A percentile compares a stretch with the other conserved stretches of the same genome.
Conservation (phyloP, 176 grass and related monocot species). For the Puya raimondii region DNA sequence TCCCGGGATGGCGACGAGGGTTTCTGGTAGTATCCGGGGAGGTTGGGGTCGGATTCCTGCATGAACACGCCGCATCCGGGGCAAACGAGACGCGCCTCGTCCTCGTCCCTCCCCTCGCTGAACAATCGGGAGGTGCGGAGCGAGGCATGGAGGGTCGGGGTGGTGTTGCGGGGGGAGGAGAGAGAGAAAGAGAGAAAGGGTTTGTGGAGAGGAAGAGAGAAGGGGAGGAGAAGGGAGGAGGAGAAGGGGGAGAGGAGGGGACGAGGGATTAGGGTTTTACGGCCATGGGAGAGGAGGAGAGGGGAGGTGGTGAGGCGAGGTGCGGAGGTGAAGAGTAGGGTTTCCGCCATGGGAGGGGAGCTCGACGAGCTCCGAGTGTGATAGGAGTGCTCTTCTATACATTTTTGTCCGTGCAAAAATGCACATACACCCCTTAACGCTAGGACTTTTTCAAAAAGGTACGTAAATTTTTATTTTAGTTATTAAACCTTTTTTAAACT, state of each 20-base stretch:
- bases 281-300: not conserved
- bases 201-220: conserved; percentile 15
- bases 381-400: too few species aligned
- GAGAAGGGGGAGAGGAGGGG: conserved; percentile 8
- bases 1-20: conserved; percentile 22
- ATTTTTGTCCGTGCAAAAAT: too few species aligned
- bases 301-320: not conserved
- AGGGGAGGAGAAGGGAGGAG: conserved; percentile 13
- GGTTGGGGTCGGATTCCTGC: conserved; percentile 67
- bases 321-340: conserved; percentile 8
- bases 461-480: too few species aligned
- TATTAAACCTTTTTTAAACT: too few species aligned
- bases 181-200: conserved; percentile 4
- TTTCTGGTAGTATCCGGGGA: conserved; percentile 75
- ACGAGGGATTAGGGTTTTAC: not conserved
- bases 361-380: too few species aligned
- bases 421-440: too few species aligned
- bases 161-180: conserved; percentile 14
- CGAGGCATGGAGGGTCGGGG: not conserved
- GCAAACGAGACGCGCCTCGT: conserved; percentile 38
- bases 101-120: conserved; percentile 42
- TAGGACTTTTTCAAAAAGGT: too few species aligned
- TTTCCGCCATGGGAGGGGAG: conserved; percentile 20
- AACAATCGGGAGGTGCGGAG: conserved; percentile 9
- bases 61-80: conserved; percentile 85